Percentiles rank a stretch among this genome's conserved stretches.
Conservation (phyloP, 805 yeast genomes). For the Candida multigemmis region DNA sequence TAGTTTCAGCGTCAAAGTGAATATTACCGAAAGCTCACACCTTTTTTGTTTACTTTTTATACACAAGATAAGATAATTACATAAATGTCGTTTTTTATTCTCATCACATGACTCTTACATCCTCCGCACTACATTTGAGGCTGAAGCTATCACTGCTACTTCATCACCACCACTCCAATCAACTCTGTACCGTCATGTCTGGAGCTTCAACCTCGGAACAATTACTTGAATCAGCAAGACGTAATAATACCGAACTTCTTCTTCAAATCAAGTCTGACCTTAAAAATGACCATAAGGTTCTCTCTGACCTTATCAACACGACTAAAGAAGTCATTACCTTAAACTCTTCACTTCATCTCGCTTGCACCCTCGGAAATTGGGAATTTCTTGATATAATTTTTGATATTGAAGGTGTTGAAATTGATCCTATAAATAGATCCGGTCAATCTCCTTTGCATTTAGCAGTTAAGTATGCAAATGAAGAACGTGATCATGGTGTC, state of each 20-base stretch:
- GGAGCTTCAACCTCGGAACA: constrained; percentile 77
- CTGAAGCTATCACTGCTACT: no score
- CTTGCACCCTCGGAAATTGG: constrained; percentile 75
- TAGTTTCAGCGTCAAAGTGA: no score
- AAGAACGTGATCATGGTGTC: constrained; percentile 79
- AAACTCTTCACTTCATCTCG: constrained; percentile 73
- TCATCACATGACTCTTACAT: no score
- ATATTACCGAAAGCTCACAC: no score
- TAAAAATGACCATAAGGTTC: constrained; percentile 25
- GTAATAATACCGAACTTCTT: constrained; percentile 77
- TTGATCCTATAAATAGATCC: constrained; percentile 70
- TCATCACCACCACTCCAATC: no score
- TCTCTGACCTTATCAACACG: constrained; percentile 50
- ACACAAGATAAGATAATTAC: no score
- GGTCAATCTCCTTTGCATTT: constrained; percentile 87
- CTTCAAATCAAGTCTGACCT: constrained; percentile 42
- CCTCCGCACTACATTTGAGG: no score
- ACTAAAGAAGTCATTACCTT: constrained; percentile 65
- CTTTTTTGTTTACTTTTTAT: no score
- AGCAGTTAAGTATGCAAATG: constrained; percentile 68
- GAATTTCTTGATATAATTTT: constrained; percentile 75
- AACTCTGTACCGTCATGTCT: no score
- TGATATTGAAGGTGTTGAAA: constrained; percentile 85
- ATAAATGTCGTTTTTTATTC: no score
- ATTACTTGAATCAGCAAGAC: constrained; percentile 76